These are phyloP conservation scores for Fusarium sp. DNA, from an alignment of 2,329 filamentous ascomycete genomes.

Conservation along the genomic window DNA sequence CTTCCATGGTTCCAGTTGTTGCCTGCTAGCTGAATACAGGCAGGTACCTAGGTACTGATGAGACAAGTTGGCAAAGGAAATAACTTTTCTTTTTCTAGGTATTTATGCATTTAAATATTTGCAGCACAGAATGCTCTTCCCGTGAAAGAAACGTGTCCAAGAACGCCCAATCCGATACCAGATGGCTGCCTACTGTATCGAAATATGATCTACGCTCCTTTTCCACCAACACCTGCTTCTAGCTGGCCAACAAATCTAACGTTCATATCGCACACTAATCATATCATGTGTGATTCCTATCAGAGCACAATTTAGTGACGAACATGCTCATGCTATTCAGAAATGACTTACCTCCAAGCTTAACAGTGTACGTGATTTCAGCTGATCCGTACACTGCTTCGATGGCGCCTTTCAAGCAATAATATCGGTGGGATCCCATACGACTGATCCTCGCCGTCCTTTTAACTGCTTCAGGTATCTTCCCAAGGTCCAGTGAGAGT, in stretches of 20 bases:
- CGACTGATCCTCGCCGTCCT: slow-evolving; percentile 47
- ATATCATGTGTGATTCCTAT: slow-evolving; percentile 53
- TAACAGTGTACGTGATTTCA: slow-evolving; percentile 53
- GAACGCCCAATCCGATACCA: not conserved
- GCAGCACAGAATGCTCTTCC: not conserved
- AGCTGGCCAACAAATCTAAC: slow-evolving; percentile 4
- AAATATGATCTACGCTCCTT: slow-evolving; percentile 2
- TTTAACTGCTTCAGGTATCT: slow-evolving; percentile 50
- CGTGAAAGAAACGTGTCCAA: not conserved
- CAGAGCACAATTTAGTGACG: slow-evolving; percentile 20
- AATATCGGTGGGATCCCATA: slow-evolving; percentile 54
- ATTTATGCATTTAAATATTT: not conserved
- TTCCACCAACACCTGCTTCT: not conserved
- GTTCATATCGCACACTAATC: slow-evolving; percentile 52
- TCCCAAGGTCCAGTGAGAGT: slow-evolving; percentile 52
- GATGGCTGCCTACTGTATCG: not conserved
- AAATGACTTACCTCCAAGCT: slow-evolving; percentile 51
- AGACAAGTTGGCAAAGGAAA: not conserved
- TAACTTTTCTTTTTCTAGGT: not conserved
- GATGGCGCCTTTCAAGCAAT: slow-evolving; percentile 52
- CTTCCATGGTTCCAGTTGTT: no score
- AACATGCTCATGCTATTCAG: not conserved
- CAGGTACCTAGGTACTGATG: not conserved
- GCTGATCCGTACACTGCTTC: slow-evolving; percentile 55
- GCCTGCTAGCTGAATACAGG: not conserved